Evolutionary conservation across 176 grass and related monocot genomes (phyloP), one percentile per base, ranked within the genome.

Genomic region (Musa schizocarpa): DNA sequence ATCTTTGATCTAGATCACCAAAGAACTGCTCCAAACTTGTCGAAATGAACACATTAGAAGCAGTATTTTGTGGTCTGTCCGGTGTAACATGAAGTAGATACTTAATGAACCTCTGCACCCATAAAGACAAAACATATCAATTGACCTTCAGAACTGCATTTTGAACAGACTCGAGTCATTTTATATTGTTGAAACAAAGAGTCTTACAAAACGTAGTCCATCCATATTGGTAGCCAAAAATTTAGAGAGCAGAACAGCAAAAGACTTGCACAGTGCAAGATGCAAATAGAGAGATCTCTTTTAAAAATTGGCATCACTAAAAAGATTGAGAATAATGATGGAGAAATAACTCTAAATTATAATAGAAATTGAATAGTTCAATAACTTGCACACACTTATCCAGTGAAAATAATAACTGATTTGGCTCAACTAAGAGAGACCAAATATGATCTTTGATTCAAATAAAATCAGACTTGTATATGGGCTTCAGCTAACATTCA

Each of bases 81-180:
- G 86, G 86, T 0, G 96, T 88, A 79, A 99, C 80, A 63, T 95
- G 86, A 10, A 99, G 85, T 74, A 95, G 86, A 63, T 95, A 92
- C 77, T 95, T 99, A 74, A 99, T 99, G 82, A 99, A 99, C 81
- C 96, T 95, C 96, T 99, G 81, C 54, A 85, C 54, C 21, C 52
- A 57, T 61, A 22, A 82, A 56, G 73, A 56, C 53, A 78, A 12
- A 83, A 54, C 55, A 65, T 29, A 29, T 80, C 43, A 80, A 53
- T 19, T 63, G 56, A 11, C 55, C 13, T 29, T 69, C 16, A 13
- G 9, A 57, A 68, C 20, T 54, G 51, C 50, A 78, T 11, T 67
- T 19, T 53, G 21, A 17, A 49, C 16, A 1, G 24, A 12, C 9
- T 25, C 1, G 13, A 34, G 1, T 27, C 13, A 16, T 68, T 68